These are phyloP conservation scores for Blastobotrys serpentis DNA, from an alignment of 1,139 yeast genomes.

Conservation along the genomic window DNA sequence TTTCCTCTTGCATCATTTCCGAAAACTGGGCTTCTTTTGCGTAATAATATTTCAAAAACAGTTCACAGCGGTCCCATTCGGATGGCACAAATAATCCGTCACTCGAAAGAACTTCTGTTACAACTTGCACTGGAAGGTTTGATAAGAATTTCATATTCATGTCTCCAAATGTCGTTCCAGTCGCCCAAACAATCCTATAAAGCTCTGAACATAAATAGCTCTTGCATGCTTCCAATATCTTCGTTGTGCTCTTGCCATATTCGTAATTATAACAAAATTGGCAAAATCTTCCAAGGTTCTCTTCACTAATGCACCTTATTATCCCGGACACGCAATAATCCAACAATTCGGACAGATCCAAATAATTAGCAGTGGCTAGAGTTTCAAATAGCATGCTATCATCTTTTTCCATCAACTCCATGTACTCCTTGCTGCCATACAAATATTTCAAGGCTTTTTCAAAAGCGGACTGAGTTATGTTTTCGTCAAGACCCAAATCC, in stretches of 20 bases:
- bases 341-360: conserved; percentile 47
- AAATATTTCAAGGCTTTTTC: conserved; percentile 46
- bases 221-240: conserved; percentile 47
- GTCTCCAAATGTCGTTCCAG: neutral
- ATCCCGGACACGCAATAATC: conserved; percentile 45
- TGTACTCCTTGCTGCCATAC: conserved; percentile 44
- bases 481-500: conserved; percentile 43
- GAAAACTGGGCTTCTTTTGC: conserved; percentile 15
- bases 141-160: conserved; percentile 46
- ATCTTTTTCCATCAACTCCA: conserved; percentile 36
- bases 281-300: conserved; percentile 41
- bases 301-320: conserved; percentile 38
- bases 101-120: conserved; percentile 46
- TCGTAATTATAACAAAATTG: conserved; percentile 44
- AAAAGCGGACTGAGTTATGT: conserved; percentile 46
- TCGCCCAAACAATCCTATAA: conserved; percentile 39
- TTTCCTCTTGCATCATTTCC: conserved; percentile 4
- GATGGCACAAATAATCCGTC: conserved; percentile 53
- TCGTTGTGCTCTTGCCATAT: conserved; percentile 47
- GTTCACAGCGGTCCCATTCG: conserved; percentile 53
- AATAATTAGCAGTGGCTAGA: conserved; percentile 48
- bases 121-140: conserved; percentile 44
- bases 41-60: conserved; percentile 36
- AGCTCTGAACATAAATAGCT: conserved; percentile 49
- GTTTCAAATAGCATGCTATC: conserved; percentile 41